phyloP scores from a whole-genome alignment of 257 asterid species.

The Catharanthus roseus region DNA sequence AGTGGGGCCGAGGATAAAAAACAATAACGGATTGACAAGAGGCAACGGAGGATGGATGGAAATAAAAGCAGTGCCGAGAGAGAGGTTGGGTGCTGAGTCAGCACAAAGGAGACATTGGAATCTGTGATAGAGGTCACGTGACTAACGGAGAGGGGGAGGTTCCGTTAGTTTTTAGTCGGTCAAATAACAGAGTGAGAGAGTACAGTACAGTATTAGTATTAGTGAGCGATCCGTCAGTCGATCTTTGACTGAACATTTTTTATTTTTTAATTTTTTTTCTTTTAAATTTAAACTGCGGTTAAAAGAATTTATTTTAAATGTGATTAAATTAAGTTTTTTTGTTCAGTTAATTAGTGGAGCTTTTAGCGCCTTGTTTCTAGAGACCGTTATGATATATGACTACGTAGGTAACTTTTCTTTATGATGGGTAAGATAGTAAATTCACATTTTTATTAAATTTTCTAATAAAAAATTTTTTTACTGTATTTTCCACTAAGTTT shows the following conservation, averaged over 20 bases:
- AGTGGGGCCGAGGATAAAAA: background rate
- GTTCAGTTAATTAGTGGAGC: background rate
- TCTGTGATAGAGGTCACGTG: conserved; percentile 40
- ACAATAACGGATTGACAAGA: conserved; percentile 10
- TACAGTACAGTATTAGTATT: background rate
- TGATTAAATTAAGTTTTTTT: conserved; percentile 5
- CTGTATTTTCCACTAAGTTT: conserved; percentile 8
- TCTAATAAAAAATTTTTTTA: no score
- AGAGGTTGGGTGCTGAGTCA: conserved; percentile 2
- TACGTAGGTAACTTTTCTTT: no score
- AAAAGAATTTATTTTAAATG: background rate
- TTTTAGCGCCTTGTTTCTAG: conserved; percentile 12
- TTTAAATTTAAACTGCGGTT: background rate
- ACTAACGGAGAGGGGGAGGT: conserved; percentile 35
- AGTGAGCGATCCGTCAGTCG: conserved; percentile 14
- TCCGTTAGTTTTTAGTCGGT: conserved; percentile 49
- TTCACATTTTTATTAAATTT: no score
- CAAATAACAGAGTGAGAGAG: conserved; percentile 24
- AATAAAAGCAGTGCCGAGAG: no score
- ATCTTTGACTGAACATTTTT: conserved; percentile 22
- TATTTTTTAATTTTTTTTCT: background rate
- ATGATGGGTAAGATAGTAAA: no score
- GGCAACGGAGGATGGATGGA: background rate
- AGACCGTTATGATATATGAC: no score
- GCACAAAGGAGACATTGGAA: conserved; percentile 18